Base-by-base conservation (phyloP, 2,329 filamentous ascomycete species). In the Colletotrichum cereale region DNA sequence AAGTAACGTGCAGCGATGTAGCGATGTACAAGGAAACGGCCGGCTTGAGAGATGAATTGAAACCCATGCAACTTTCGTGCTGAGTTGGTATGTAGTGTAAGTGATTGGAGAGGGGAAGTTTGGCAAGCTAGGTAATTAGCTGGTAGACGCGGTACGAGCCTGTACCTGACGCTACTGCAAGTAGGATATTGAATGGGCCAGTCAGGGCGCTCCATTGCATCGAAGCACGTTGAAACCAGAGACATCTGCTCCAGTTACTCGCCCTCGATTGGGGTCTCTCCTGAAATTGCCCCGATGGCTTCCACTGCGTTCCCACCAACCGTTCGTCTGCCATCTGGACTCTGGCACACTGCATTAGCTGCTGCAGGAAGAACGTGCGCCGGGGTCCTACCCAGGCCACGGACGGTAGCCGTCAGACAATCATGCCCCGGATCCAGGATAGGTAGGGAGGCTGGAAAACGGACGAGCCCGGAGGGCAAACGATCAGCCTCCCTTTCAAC, bases 121-220 rank as follows among this genome's bases (percentile, higher is more conserved):
- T 38, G 36, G 34, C 12, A 24, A 29, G 18, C 36, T 36, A 38
- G 36, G 36, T 38, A 40, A 12, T 5, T 36, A 29, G 56, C 26
- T 58, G 36, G 36, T 14, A 31, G 21, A 24, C 18, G 57, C 5
- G 21, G 40, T 57, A 24, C n/a, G 50, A 42, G 16, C 34, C 8
- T n/a, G 58, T 63, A 71, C 64, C 64, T 67, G 67, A 67, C 67
- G 67, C 57, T 68, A 71, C 40, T 62, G 58, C 52, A 60, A 58
- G 56, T 55, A 16, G 29, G 36, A 56, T 24, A 21, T 48, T 29
- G 58, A 26, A 68, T 63, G 44, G 44, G 21, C 65, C 68, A 71
- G 57, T 71, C 58, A 68, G 44, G 24, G 36, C 57, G 47, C 58
- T 53, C 26, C 44, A 58, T 56, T 44, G 29, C 58, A 63, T 62